These are phyloP conservation scores for Aquilaria yunnanensis DNA, from an alignment of 345 rosid genomes.

Conservation along the genomic window DNA sequence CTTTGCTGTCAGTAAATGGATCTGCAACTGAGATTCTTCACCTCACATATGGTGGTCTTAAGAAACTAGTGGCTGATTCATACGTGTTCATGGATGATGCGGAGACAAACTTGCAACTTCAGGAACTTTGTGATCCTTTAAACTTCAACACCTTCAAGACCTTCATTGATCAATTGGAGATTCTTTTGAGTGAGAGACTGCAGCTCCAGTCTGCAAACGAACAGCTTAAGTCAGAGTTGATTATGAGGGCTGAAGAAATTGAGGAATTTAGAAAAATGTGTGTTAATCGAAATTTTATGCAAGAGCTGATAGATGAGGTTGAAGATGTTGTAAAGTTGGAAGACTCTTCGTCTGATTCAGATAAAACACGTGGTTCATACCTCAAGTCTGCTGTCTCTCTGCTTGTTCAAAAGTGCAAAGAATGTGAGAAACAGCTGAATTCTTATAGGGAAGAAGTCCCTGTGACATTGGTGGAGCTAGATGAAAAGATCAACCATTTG, in stretches of 20 bases:
- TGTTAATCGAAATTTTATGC: constrained; percentile 39
- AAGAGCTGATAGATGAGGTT: constrained; percentile 47
- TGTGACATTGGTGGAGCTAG: constrained; percentile 38
- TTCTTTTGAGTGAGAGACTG: constrained; percentile 46
- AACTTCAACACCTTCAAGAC: constrained; percentile 34
- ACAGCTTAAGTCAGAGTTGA: constrained; percentile 52
- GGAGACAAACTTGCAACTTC: constrained; percentile 21
- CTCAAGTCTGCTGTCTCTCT: constrained; percentile 59
- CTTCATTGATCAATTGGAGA: constrained; percentile 45
- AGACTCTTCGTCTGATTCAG: constrained; percentile 25
- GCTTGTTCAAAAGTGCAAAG: constrained; percentile 59
- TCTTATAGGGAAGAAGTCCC: constrained; percentile 36
- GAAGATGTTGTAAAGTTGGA: constrained; percentile 53
- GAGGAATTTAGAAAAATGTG: constrained; percentile 46
- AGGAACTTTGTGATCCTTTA: constrained; percentile 31
- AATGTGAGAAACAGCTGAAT: constrained; percentile 34
- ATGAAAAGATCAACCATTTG: constrained; percentile 38
- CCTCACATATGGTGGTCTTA: constrained; percentile 39
- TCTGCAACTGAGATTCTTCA: constrained; percentile 25
- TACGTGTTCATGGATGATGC: constrained; percentile 25
- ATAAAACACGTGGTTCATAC: constrained; percentile 31
- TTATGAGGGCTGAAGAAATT: constrained; percentile 34
- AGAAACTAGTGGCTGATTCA: constrained; percentile 40
- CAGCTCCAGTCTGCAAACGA: constrained; percentile 46
- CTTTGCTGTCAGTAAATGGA: constrained; percentile 43